A percentile compares a stretch with the other conserved stretches of the same genome.
Conservation (phyloP, 2,329 filamentous ascomycete species). For the Alternaria longipes region DNA sequence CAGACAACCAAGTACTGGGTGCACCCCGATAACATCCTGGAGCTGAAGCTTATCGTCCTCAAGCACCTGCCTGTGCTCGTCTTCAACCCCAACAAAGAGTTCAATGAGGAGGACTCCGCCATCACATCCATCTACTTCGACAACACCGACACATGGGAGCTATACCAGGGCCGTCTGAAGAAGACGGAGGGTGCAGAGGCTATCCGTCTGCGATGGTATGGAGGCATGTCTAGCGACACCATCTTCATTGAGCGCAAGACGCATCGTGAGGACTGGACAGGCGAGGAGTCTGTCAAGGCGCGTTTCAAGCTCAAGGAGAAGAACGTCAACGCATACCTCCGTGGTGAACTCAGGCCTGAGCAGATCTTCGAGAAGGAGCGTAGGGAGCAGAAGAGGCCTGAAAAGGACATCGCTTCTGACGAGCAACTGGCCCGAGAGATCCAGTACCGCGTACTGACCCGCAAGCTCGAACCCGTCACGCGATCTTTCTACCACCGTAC, state of each 20-base stretch:
- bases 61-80: slow-evolving; percentile 97
- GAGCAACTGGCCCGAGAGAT: slow-evolving; percentile 90
- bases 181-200: slow-evolving; percentile 98
- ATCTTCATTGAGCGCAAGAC: slow-evolving; percentile 99
- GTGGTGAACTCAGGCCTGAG: slow-evolving; percentile 82
- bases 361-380: slow-evolving; percentile 96
- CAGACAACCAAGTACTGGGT: slow-evolving; percentile 99
- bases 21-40: slow-evolving; percentile 96
- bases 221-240: slow-evolving; percentile 92
- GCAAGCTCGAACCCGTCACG: slow-evolving; percentile 87
- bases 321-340: slow-evolving; percentile 90
- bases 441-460: slow-evolving; percentile 90
- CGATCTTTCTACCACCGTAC: slow-evolving; percentile 98
- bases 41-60: slow-evolving; percentile 95
- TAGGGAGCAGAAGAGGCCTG: slow-evolving; percentile 92
- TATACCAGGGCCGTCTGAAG: slow-evolving; percentile 93
- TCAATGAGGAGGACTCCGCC: slow-evolving; percentile 86
- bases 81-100: slow-evolving; percentile 97
- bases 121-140: slow-evolving; percentile 99
- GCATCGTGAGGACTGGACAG: slow-evolving; percentile 98
- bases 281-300: slow-evolving; percentile 98
- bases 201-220: slow-evolving; percentile 96
- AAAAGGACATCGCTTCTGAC: slow-evolving; percentile 89
- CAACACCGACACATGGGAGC: slow-evolving; percentile 90
- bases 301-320: slow-evolving; percentile 97